These are phyloP conservation scores for Hyaloperonospora brassicae DNA, from an alignment of 352 stramenopile species.

Conservation along the genomic window DNA sequence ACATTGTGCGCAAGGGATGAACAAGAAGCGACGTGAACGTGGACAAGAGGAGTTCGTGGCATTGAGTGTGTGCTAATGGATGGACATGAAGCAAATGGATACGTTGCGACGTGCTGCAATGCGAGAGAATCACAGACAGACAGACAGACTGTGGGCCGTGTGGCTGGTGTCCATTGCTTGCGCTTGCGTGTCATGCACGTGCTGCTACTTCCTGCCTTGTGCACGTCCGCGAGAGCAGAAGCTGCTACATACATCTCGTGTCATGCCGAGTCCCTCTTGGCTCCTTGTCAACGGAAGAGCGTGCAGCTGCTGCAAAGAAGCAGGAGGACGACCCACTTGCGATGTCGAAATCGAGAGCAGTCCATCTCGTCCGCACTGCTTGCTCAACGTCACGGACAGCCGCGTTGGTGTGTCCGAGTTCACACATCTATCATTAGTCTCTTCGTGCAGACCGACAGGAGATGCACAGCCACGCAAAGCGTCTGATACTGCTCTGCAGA, in stretches of 20 bases:
- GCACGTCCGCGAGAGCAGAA: slow-evolving; percentile 36
- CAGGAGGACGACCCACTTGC: slow-evolving; percentile 26
- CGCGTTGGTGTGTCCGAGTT: not conserved
- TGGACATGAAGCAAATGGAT: not conserved
- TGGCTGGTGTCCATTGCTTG: too few relatives aligned
- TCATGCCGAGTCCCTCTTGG: slow-evolving; percentile 56
- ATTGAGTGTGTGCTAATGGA: slow-evolving; percentile 4
- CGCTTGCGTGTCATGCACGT: too few relatives aligned
- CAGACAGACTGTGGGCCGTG: too few relatives aligned
- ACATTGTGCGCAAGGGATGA: slow-evolving; percentile 39
- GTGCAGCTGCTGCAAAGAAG: slow-evolving; percentile 24
- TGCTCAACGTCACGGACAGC: slow-evolving; percentile 34
- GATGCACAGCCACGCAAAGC: not conserved
- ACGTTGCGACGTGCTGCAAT: too few relatives aligned
- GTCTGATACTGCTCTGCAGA: not conserved
- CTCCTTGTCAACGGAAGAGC: slow-evolving; percentile 21
- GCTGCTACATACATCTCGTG: slow-evolving; percentile 77
- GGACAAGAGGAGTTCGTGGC: too few relatives aligned
- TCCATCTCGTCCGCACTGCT: slow-evolving; percentile 33
- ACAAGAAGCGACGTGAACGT: not conserved
- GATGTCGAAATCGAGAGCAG: slow-evolving; percentile 32
- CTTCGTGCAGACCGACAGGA: too few relatives aligned
- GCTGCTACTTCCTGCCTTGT: not conserved
- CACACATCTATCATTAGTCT: not conserved
- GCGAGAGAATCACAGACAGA: too few relatives aligned